Evolutionary conservation across 2,329 filamentous ascomycete species (phyloP), one percentile per base, ranked within the genome.

Genomic region (Sporothrix brasiliensis): DNA sequence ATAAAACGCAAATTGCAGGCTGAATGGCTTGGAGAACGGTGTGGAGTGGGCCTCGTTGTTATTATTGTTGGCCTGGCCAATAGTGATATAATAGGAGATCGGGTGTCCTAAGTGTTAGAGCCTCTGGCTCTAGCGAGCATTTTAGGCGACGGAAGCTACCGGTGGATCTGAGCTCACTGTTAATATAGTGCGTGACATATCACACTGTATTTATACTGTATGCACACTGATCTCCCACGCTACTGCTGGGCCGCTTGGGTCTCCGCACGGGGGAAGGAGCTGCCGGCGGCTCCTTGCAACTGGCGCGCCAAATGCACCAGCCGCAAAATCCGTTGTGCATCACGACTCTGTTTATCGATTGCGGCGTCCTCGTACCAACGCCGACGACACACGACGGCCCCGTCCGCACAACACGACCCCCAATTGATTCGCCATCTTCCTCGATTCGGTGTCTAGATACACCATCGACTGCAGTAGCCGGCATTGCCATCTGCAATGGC

Each of bases 401-500:
- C n/a, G n/a, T 47, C 24, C 30, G 39, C 52, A 44, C n/a, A 21
- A 19, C 21, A 39, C 58, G 58, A 47, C 14, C 11, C 2, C 14
- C 21, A 21, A 21, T 27, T 21, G 21, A 27, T 21, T 7, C 39
- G 11, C 39, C 58, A 27, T 27, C 11, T 21, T 16, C 39, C 6
- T 21, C 21, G n/a, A 47, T 9, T 9, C 39, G 39, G 21, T 47
- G 6, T 21, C 58, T 34, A 47, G 58, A 39, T 11, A 6, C 53
- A 6, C 16, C 34, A 54, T 13, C 44, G 47, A 53, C 30, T 54
- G 61, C 58, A 27, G 5, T 39, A 47, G 19, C 30, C 60, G 68
- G 21, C 58, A 60, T 69, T 41, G 19, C 41, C 19, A n/a, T n/a
- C 52, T 44, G 69, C 19, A 21, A 71, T 71, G 70, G 70, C 70